Conservation (phyloP, 2,329 filamentous ascomycete species). For the Teratosphaeria viscida region DNA sequence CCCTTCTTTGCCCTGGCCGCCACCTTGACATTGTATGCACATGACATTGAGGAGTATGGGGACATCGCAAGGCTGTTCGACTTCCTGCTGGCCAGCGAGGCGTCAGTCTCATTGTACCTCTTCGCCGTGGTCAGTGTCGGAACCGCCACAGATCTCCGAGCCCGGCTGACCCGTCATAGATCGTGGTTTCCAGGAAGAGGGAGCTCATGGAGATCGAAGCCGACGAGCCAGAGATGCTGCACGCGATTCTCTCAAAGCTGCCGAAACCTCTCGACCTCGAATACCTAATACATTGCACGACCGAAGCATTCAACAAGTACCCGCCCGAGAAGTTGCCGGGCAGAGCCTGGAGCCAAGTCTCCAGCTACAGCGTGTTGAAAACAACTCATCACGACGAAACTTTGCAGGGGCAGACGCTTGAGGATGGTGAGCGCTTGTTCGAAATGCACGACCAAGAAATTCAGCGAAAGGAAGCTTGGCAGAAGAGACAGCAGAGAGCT, state of each 20-base stretch:
- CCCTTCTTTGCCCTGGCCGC: constrained; percentile 92
- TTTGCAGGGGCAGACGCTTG: constrained; percentile 46
- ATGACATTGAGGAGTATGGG: constrained; percentile 82
- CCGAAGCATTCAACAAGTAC: constrained; percentile 50
- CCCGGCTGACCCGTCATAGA: constrained; percentile 33
- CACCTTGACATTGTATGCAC: constrained; percentile 89
- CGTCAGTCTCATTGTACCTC: constrained; percentile 82
- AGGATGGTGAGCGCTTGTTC: constrained; percentile 60
- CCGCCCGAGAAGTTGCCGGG: constrained; percentile 61
- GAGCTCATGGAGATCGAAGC: constrained; percentile 76
- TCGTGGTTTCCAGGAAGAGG: constrained; percentile 66
- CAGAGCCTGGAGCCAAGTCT: constrained; percentile 61
- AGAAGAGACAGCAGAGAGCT: constrained; percentile 35
- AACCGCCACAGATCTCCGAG: constrained; percentile 1
- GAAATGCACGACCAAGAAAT: constrained; percentile 62
- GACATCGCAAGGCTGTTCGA: constrained; percentile 89
- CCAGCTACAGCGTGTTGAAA: constrained; percentile 70
- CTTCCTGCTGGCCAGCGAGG: constrained; percentile 75
- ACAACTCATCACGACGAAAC: constrained; percentile 51
- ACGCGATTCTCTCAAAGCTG: constrained; percentile 76
- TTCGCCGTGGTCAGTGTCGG: constrained; percentile 52
- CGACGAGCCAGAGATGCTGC: constrained; percentile 86
- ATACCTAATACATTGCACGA: constrained; percentile 56
- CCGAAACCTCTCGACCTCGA: constrained; percentile 75
- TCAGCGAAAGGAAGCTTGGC: constrained; percentile 50